Conservation (phyloP, 768 basidiomycete species). For the Dictyophora rubrovolvata region DNA sequence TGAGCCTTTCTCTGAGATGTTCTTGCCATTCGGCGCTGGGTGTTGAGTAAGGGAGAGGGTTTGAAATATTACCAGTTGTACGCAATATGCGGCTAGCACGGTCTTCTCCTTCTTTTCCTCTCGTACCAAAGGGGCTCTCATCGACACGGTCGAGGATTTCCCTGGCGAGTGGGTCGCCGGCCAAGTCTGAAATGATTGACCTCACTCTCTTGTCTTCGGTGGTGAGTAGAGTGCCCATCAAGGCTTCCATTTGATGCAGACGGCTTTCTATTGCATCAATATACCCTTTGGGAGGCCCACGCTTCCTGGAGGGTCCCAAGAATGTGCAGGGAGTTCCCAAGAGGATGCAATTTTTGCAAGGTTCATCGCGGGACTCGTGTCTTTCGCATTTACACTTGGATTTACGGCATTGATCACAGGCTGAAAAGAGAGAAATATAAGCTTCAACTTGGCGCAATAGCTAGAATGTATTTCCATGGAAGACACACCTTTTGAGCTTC, state of each 20-base stretch:
- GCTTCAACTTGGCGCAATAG: not conserved
- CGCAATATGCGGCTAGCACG: conserved; percentile 5
- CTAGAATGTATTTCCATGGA: not conserved
- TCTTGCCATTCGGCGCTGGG: conserved; percentile 84
- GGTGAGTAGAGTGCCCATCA: conserved; percentile 72
- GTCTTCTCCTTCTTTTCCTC: conserved; percentile 12
- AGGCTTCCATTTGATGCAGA: conserved; percentile 82
- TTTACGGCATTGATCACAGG: conserved; percentile 85
- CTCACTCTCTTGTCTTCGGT: conserved; percentile 30
- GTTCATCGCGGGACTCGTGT: conserved; percentile 36
- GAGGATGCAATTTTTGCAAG: conserved; percentile 65
- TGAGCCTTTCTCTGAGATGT: conserved; percentile 32
- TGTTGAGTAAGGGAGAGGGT: conserved; percentile 24
- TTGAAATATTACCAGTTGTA: not conserved
- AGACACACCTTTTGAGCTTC: conserved; percentile 64
- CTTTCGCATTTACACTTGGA: conserved; percentile 84
- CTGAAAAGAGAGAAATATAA: conserved; percentile 19
- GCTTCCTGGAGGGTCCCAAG: conserved; percentile 68
- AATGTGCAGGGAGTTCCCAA: conserved; percentile 47
- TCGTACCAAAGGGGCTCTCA: conserved; percentile 60
- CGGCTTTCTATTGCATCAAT: conserved; percentile 91
- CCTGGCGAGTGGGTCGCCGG: conserved; percentile 55
- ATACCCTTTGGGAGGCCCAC: conserved; percentile 88
- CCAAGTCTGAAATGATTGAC: conserved; percentile 29
- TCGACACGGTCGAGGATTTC: conserved; percentile 81